Percentiles rank a stretch among this genome's conserved stretches.
These are phyloP conservation scores for Ceratorhiza oryzae-sativae DNA, from an alignment of 1,284 basidiomycete species.

Conservation along the genomic window DNA sequence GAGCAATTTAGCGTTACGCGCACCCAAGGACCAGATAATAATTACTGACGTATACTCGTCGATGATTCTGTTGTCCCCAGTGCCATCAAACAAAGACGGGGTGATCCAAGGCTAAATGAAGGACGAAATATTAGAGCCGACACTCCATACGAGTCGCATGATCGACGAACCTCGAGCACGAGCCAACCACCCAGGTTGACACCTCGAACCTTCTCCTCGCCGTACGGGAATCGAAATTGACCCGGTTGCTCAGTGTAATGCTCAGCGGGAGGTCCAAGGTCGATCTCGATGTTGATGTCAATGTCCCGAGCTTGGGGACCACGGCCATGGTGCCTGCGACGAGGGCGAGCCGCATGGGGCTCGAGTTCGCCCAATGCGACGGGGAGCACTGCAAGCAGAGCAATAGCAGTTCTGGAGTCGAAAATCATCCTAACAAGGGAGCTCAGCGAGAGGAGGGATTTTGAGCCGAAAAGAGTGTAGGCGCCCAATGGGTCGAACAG, in stretches of 20 bases:
- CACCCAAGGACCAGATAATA: slow-evolving; percentile 46
- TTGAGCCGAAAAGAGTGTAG: too few species aligned
- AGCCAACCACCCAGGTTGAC: slow-evolving; percentile 85
- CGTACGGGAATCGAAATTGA: neutral
- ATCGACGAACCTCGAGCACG: slow-evolving; percentile 50
- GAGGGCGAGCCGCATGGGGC: neutral
- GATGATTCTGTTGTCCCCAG: slow-evolving; percentile 61
- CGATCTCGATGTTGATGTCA: too few species aligned
- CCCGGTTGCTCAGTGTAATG: neutral
- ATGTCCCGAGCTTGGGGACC: neutral
- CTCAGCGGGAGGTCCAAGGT: neutral
- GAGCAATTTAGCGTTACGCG: slow-evolving; percentile 41
- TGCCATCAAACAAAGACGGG: slow-evolving; percentile 70
- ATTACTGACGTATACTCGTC: slow-evolving; percentile 85
- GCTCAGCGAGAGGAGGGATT: neutral
- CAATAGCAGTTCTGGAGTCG: neutral
- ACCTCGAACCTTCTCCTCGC: slow-evolving; percentile 40
- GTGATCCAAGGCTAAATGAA: slow-evolving; percentile 84
- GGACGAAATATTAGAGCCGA: neutral
- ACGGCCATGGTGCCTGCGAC: neutral
- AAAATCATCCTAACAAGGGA: neutral
- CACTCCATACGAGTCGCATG: neutral
- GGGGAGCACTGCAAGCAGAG: slow-evolving; percentile 1
- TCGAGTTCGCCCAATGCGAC: neutral
- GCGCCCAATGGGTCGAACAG: too few species aligned